These are phyloP conservation scores for Biscogniauxia sp. DNA, from an alignment of 2,329 filamentous ascomycete species.

Conservation along the genomic window DNA sequence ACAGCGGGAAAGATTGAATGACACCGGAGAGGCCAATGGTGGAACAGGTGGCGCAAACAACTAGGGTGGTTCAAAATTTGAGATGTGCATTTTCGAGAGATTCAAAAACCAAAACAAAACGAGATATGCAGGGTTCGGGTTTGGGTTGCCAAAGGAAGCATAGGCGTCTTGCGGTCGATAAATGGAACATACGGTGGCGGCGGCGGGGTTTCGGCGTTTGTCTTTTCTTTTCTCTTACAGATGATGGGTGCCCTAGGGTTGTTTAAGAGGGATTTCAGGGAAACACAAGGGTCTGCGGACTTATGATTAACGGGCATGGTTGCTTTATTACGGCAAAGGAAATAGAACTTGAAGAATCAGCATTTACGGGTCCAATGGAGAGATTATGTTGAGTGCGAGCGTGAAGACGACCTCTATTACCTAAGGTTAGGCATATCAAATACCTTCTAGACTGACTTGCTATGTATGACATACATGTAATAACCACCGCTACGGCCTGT, in stretches of 20 bases:
- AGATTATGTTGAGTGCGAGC: not conserved
- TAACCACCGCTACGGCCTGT: not conserved
- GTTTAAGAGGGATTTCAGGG: not conserved
- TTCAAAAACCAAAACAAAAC: slow-evolving; percentile 12
- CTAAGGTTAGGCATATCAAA: too few species aligned
- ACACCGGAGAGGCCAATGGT: slow-evolving; percentile 29
- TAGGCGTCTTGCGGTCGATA: slow-evolving; percentile 28
- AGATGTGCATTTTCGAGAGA: slow-evolving; percentile 15
- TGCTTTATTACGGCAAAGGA: slow-evolving; percentile 11
- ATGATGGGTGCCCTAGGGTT: slow-evolving; percentile 4
- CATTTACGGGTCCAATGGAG: not conserved
- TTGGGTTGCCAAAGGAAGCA: slow-evolving; percentile 23
- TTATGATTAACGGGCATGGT: slow-evolving; percentile 8
- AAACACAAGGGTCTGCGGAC: slow-evolving; percentile 10
- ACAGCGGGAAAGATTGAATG: slow-evolving; percentile 52
- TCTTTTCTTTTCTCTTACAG: not conserved
- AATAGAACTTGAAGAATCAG: not conserved
- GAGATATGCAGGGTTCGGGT: slow-evolving; percentile 14
- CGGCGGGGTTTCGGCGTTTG: slow-evolving; percentile 25
- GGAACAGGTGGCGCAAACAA: slow-evolving; percentile 24
- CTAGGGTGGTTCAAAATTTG: slow-evolving; percentile 6
- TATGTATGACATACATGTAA: not conserved
- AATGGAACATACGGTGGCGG: slow-evolving; percentile 16
- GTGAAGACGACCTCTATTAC: too few species aligned
- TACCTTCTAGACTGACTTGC: not conserved